Conservation (phyloP, 768 basidiomycete species). For the Strobilomyces echinocephalus region DNA sequence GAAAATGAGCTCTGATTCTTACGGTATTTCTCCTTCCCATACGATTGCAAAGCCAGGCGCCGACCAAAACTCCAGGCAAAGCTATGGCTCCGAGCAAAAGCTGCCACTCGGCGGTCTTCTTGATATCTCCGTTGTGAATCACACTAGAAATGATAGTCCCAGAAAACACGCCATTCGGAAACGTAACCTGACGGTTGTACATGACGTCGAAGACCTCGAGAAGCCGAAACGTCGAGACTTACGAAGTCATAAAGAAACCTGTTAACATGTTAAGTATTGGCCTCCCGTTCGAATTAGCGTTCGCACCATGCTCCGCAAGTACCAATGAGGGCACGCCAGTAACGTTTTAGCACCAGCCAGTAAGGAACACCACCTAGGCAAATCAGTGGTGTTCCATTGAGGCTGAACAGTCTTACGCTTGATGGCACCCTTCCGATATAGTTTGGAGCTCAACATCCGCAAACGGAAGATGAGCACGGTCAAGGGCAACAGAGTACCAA, state of each 20-base stretch:
- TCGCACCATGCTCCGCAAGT: constrained; percentile 67
- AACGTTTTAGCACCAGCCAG: constrained; percentile 50
- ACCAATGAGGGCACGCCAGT: constrained; percentile 67
- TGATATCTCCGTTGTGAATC: constrained; percentile 51
- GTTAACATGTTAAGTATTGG: constrained; percentile 2
- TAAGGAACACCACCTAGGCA: constrained; percentile 54
- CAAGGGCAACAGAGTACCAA: constrained; percentile 59
- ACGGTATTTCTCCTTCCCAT: constrained; percentile 58
- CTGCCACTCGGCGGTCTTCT: constrained; percentile 63
- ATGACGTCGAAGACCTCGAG: neutral
- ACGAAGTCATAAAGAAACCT: constrained; percentile 74
- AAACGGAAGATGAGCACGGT: constrained; percentile 70
- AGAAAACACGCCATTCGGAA: constrained; percentile 69
- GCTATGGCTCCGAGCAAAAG: constrained; percentile 59
- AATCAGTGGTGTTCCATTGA: neutral
- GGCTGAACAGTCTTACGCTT: constrained; percentile 38
- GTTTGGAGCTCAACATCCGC: constrained; percentile 63
- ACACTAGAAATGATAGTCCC: constrained; percentile 65
- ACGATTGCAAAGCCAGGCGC: constrained; percentile 46
- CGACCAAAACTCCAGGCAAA: constrained; percentile 56
- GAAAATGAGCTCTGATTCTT: constrained; percentile 13
- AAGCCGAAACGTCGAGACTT: constrained; percentile 1
- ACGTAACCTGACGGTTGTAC: constrained; percentile 45
- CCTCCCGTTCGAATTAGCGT: neutral
- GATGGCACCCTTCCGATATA: constrained; percentile 63